Percentiles rank a stretch among this genome's conserved stretches.
These are phyloP conservation scores for Colletotrichum somersetense DNA, from an alignment of 2,329 filamentous ascomycete genomes.

Conservation along the genomic window DNA sequence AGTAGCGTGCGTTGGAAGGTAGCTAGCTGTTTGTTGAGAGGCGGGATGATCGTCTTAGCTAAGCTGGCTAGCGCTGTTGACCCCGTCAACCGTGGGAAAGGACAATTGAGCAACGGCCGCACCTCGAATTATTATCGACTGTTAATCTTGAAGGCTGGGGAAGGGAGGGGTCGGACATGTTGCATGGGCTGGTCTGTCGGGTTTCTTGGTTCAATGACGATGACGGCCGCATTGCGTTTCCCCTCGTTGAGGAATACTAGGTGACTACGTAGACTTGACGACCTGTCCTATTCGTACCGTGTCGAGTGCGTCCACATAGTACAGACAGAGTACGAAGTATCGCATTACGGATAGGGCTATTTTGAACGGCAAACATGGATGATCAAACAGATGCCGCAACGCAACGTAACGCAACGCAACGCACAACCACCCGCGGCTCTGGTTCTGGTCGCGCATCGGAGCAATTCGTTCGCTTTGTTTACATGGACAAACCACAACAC, in stretches of 20 bases:
- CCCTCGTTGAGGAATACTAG: too few species aligned
- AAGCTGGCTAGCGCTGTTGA: not conserved
- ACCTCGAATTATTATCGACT: not conserved
- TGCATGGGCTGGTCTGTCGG: not conserved
- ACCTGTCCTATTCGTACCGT: too few species aligned
- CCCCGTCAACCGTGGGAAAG: not conserved
- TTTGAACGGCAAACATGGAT: not conserved
- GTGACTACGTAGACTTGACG: too few species aligned
- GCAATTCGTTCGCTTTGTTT: conserved; percentile 24
- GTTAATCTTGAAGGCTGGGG: not conserved
- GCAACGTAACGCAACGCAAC: conserved; percentile 19
- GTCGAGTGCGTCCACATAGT: too few species aligned
- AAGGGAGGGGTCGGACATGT: too few species aligned
- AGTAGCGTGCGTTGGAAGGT: too few species aligned
- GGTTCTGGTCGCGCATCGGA: conserved; percentile 13
- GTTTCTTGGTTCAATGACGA: not conserved
- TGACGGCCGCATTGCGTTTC: not conserved
- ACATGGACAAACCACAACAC: conserved; percentile 1
- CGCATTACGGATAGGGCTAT: not conserved
- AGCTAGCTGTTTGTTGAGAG: not conserved
- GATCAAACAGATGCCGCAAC: conserved; percentile 8
- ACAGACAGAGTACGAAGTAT: too few species aligned
- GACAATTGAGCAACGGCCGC: not conserved
- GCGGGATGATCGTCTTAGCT: not conserved
- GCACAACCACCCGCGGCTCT: conserved; percentile 21